Base-by-base conservation (phyloP, 2,329 filamentous ascomycete genomes). In the Cercospora sojina region DNA sequence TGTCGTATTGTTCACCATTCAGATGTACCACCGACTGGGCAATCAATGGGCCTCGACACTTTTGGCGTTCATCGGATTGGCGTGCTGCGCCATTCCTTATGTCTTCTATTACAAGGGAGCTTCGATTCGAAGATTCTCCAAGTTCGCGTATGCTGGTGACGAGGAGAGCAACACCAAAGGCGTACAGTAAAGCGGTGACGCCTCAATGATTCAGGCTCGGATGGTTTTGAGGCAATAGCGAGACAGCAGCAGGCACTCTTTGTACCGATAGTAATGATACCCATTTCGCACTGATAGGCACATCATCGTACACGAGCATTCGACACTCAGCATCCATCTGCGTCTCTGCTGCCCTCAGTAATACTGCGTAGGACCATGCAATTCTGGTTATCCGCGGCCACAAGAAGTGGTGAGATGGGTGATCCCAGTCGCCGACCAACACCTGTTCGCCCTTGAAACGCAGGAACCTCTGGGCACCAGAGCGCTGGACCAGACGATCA, bases 81-180 rank as follows among this genome's bases (percentile, higher is more conserved):
- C 70, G 1, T 73, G 84, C 59, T 69, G 67, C 38, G 62, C 65
- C 10, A 73, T 72, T 47, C 71, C 70, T 10, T 96, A 89, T 76
- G 78, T 91, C 27, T 96, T 97, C 80, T 96, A 90, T 83, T 87
- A 83, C 74, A 92, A 87, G 72, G 92, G 92, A 3, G 91, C 88
- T 16, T 77, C 77, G 5, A 96, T 96, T 71, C 84, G 92, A 5
- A 82, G 81, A 64, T 82, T 84, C 66, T 91, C 88, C 74, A 90
- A 87, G 77, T 96, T 87, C 75, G 92, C 92, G 0, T 96, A 91
- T 71, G 78, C 78, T 23, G 83, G 83, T 13, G 84, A 87, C 55
- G 83, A 86, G 62, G 84, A 86, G 74, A 75, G 76, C 49, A 68
- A 71, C 27, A 67, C 63, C 59, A 71, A 69, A 59, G 73, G 71